Base-by-base conservation (phyloP, 345 rosid genomes). In the Camelina laxa region DNA sequence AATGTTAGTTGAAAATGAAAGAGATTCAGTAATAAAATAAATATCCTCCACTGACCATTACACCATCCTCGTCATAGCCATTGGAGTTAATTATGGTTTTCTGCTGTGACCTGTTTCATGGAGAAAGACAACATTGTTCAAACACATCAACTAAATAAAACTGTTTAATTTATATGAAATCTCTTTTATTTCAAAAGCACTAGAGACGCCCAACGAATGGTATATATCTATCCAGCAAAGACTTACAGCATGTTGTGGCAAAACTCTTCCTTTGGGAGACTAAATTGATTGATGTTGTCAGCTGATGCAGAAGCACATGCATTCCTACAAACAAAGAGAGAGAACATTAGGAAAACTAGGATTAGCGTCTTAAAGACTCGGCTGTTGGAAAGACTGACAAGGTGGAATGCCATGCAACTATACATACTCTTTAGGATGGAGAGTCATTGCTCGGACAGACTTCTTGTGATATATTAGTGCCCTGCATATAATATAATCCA, bases 241-340 rank as follows among this genome's bases (percentile, higher is more conserved):
- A 69, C 71, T 65, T 68, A 54, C 97, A 96, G 99, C 99, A 92
- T 91, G 78, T 96, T 96, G 84, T 96, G 97, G 70, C 85, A 54
- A 68, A 96, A 96, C 70, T 92, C 99, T 80, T 98, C 99, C 59
- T 80, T 84, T 13, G 97, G 96, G 33, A 96, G 98, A 76, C 69
- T 85, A 79, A 91, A 92, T 72, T 92, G 92, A 84, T 96, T 96
- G 36, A 86, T 91, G 80, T 96, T 96, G 78, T 96, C 98, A 69
- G 98, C 99, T 11, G 99, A 96, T 54, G 98, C 99, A 66, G 98
- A 96, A 42, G 97, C 96, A 82, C 92, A 96, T 55, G 87, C 86
- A 75, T 91, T 77, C 85, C 99, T 96, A 89, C 35, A 57, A 19
- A 27, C 44, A 65, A 30, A 59, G 70, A 10, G 70, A 10, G 38